Base-by-base conservation (phyloP, 192 early-diverging fungal species). In the Dimargaris cristalligena region DNA sequence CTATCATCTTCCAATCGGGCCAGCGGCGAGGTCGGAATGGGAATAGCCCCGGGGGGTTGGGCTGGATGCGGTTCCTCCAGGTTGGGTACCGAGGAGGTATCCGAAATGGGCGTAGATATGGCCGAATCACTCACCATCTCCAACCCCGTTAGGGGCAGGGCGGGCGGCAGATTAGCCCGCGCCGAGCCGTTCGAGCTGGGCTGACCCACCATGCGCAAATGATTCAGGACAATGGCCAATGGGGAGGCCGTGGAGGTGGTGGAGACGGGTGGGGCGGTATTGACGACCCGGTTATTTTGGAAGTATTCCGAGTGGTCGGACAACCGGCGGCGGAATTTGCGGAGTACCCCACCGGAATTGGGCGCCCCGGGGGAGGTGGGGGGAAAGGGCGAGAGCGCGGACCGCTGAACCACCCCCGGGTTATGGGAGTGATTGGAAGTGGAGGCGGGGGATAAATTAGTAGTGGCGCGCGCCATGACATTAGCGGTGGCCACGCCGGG, bases 171-270 rank as follows among this genome's bases (percentile, higher is more conserved):
- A n/a, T n/a, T n/a, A n/a, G n/a, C n/a, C n/a, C n/a, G n/a, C n/a
- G n/a, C n/a, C n/a, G n/a, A n/a, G n/a, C n/a, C n/a, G n/a, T n/a
- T n/a, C n/a, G n/a, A n/a, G n/a, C n/a, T n/a, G n/a, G n/a, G n/a
- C n/a, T n/a, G n/a, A 52, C 4, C 50, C 50, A 52, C 23, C 26
- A 52, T 52, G 6, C 50, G 50, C 30, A 52, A 26, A 30, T 52
- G 50, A 26, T 23, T 29, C 22, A 52, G 50, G 13, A 52, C 30
- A 18, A 26, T 25, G 28, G 50, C 26, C 2, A 52, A 26, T 14
- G 30, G 50, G 30, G 50, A 8, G 16, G 23, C 26, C 26, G 50
- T 16, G 16, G 14, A 16, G 1, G 0, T 3, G 4, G 2, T 29
- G 14, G 50, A 47, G 25, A 18, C 46, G 20, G 46, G 46, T 47